A percentile compares a stretch with the other conserved stretches of the same genome.
Conservation (phyloP, 1,284 basidiomycete species). For the Nidula niveotomentosa region DNA sequence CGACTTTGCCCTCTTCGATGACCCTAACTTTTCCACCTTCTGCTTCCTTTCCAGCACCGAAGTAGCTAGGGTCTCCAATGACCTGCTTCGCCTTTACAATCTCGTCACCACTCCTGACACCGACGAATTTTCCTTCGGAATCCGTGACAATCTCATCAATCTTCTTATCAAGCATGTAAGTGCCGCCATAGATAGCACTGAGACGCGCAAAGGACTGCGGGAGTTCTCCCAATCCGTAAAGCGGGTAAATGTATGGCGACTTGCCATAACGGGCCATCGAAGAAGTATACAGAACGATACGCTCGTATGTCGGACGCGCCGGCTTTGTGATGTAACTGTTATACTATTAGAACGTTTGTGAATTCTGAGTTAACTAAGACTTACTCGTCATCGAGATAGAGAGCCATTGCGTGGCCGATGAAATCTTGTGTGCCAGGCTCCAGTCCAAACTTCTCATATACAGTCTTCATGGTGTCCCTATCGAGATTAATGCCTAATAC, state of each 20-base stretch:
- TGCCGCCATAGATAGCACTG: conserved; percentile 98
- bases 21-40: conserved; percentile 84
- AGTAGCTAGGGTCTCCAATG: conserved; percentile 98
- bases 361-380: conserved; percentile 21
- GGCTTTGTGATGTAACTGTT: conserved; percentile 89
- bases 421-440: conserved; percentile 99
- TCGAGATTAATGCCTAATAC: conserved; percentile 80
- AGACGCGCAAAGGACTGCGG: conserved; percentile 98
- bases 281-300: conserved; percentile 96
- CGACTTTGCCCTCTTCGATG: conserved; percentile 92
- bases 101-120: conserved; percentile 89
- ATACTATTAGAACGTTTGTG: conserved; percentile 1
- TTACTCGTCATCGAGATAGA: conserved; percentile 97
- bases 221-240: conserved; percentile 98
- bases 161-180: conserved; percentile 99
- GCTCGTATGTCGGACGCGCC: conserved; percentile 90
- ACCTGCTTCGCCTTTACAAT: conserved; percentile 98
- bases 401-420: conserved; percentile 98
- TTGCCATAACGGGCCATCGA: conserved; percentile 99
- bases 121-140: conserved; percentile 86
- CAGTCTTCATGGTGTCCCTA: conserved; percentile 85
- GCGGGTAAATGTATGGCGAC: conserved; percentile 99
- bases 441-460: conserved; percentile 97
- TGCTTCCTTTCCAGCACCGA: conserved; percentile 66
- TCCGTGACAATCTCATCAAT: conserved; percentile 92